Conservation (phyloP, 805 yeast genomes). For the Isabelozyma pseudorhagii region DNA sequence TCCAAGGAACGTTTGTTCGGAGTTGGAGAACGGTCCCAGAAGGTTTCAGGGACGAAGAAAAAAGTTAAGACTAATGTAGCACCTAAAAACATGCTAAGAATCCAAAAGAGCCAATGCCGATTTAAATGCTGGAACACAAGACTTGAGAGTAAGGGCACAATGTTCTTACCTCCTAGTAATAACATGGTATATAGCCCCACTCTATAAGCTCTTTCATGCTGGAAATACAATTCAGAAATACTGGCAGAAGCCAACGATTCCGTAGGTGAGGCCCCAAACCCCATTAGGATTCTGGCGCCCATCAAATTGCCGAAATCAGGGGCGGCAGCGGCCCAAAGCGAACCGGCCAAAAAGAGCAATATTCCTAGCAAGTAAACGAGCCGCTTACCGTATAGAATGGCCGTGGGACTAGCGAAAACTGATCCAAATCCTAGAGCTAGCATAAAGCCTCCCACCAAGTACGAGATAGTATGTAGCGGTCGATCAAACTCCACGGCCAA, state of each 20-base stretch:
- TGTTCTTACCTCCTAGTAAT: slow-evolving; percentile 59
- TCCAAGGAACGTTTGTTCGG: slow-evolving; percentile 44
- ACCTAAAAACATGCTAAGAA: slow-evolving; percentile 51
- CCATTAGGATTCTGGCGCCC: slow-evolving; percentile 57
- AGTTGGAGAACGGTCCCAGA: slow-evolving; percentile 56
- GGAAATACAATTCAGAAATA: slow-evolving; percentile 58
- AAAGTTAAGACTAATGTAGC: slow-evolving; percentile 41
- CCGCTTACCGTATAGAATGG: slow-evolving; percentile 57
- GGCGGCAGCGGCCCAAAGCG: slow-evolving; percentile 54
- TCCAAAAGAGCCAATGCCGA: slow-evolving; percentile 64
- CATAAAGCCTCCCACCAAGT: slow-evolving; percentile 59
- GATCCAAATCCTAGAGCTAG: slow-evolving; percentile 58
- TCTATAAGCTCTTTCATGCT: slow-evolving; percentile 60
- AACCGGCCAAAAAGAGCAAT: slow-evolving; percentile 46
- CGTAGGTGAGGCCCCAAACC: slow-evolving; percentile 60
- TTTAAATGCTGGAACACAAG: slow-evolving; percentile 46
- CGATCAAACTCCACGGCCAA: slow-evolving; percentile 43
- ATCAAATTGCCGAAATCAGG: slow-evolving; percentile 46
- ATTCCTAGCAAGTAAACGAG: slow-evolving; percentile 49
- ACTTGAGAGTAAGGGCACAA: slow-evolving; percentile 55
- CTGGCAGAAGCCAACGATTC: slow-evolving; percentile 61
- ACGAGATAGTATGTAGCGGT: slow-evolving; percentile 42
- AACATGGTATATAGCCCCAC: slow-evolving; percentile 56
- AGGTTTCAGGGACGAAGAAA: slow-evolving; percentile 62
- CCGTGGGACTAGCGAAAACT: slow-evolving; percentile 54